These are phyloP conservation scores for Colletotrichum sojae DNA, from an alignment of 2,329 filamentous ascomycete species.

Conservation along the genomic window DNA sequence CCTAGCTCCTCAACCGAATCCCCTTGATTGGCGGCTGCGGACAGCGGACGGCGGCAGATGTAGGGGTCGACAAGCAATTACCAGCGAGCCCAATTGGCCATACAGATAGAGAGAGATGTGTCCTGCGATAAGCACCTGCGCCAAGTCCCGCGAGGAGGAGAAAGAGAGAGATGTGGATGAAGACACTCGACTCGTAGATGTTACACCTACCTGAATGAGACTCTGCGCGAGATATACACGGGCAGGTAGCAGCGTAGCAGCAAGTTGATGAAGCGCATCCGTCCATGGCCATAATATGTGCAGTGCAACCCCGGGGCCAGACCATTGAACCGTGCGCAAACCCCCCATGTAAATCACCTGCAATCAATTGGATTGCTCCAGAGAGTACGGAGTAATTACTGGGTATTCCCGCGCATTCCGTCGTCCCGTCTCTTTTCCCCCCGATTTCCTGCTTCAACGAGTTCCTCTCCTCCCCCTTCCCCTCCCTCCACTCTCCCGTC, in stretches of 20 bases:
- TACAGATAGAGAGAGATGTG: background rate
- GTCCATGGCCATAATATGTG: no score
- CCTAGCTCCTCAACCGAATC: constrained; percentile 10
- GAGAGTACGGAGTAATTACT: no score
- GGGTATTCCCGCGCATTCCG: constrained; percentile 32
- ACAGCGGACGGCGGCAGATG: constrained; percentile 34
- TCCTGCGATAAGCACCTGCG: background rate
- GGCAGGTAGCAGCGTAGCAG: background rate
- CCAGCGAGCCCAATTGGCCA: constrained; percentile 19
- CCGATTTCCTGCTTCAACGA: constrained; percentile 18
- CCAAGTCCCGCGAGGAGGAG: background rate
- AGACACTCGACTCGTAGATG: no score
- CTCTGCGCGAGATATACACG: background rate
- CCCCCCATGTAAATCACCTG: background rate
- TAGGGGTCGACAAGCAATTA: constrained; percentile 1
- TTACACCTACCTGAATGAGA: background rate
- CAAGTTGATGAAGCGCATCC: background rate
- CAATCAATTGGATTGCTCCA: no score
- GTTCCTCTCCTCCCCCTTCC: constrained; percentile 8
- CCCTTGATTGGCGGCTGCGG: constrained; percentile 29
- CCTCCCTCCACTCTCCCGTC: constrained; percentile 8
- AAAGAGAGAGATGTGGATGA: background rate
- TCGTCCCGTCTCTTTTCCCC: constrained; percentile 23
- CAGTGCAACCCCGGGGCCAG: background rate
- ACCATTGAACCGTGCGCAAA: background rate